Evolutionary conservation across 306 rosid genomes (phyloP).

Genomic region (Coriaria nepalensis): DNA sequence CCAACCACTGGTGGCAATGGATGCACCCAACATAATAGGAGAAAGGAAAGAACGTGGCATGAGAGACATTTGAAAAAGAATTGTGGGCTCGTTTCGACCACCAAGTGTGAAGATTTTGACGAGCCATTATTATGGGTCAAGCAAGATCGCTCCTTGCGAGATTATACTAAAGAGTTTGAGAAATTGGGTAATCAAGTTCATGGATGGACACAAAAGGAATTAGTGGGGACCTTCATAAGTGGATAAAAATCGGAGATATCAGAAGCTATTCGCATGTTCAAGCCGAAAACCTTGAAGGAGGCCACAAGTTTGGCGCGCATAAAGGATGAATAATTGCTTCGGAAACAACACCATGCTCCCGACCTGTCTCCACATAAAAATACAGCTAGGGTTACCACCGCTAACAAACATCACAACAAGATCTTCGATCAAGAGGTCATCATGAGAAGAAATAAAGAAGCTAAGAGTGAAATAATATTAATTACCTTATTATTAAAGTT

Average conservation of each 20-base stretch:
- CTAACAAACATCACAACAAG: too few species aligned
- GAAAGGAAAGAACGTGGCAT: neutral
- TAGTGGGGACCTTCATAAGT: neutral
- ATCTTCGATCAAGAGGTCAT: too few species aligned
- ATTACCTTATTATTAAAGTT: too few species aligned
- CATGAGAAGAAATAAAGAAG: neutral
- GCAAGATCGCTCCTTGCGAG: neutral
- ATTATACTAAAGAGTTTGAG: neutral
- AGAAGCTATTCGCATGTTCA: neutral
- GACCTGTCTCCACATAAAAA: too few species aligned
- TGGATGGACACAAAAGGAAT: neutral
- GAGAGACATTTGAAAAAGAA: neutral
- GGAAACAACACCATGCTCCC: neutral
- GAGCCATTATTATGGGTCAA: neutral
- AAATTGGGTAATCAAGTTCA: neutral
- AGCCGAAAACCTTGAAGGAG: neutral
- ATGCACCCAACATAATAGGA: neutral
- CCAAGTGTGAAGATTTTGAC: slow-evolving; percentile 4
- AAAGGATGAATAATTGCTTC: neutral
- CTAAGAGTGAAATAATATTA: neutral
- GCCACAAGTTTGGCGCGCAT: neutral
- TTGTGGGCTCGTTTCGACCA: slow-evolving; percentile 2
- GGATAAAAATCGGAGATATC: neutral
- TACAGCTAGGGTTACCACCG: neutral
- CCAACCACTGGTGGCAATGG: neutral